These are phyloP conservation scores for Lactarius sp. DNA, from an alignment of 768 basidiomycete species.

Conservation along the genomic window DNA sequence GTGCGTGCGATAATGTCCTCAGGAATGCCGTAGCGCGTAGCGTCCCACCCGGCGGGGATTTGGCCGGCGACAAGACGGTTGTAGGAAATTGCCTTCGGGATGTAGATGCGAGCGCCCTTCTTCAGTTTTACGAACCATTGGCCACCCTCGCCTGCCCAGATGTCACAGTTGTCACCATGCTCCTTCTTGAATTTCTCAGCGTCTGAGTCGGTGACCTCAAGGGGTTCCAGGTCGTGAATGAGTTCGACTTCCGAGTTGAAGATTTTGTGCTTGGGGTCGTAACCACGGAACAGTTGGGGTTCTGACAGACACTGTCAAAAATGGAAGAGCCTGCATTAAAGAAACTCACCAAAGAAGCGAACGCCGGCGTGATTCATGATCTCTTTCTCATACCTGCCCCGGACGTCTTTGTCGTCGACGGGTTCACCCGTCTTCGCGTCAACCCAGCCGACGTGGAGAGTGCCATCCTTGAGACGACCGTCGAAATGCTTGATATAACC, in stretches of 20 bases:
- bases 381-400: constrained; percentile 90
- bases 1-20: constrained; percentile 93
- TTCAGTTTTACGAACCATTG: constrained; percentile 99
- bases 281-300: constrained; percentile 96
- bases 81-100: constrained; percentile 95
- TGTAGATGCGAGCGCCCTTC: constrained; percentile 88
- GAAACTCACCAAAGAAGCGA: constrained; percentile 73
- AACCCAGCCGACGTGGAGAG: constrained; percentile 96
- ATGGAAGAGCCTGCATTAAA: neutral
- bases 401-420: constrained; percentile 96
- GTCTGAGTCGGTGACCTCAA: constrained; percentile 88
- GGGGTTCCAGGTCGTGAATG: constrained; percentile 91
- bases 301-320: constrained; percentile 45
- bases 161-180: constrained; percentile 94
- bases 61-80: constrained; percentile 93
- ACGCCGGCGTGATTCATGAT: constrained; percentile 89
- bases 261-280: constrained; percentile 94
- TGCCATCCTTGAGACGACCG: constrained; percentile 88
- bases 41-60: constrained; percentile 96
- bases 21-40: constrained; percentile 94
- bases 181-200: constrained; percentile 94
- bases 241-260: constrained; percentile 98
- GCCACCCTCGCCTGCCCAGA: constrained; percentile 88
- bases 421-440: constrained; percentile 91
- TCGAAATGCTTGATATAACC: constrained; percentile 98